A percentile compares a stretch with the other conserved stretches of the same genome.
Conservation (phyloP, 1,139 yeast species). For the Debaryomycetaceae sp. region DNA sequence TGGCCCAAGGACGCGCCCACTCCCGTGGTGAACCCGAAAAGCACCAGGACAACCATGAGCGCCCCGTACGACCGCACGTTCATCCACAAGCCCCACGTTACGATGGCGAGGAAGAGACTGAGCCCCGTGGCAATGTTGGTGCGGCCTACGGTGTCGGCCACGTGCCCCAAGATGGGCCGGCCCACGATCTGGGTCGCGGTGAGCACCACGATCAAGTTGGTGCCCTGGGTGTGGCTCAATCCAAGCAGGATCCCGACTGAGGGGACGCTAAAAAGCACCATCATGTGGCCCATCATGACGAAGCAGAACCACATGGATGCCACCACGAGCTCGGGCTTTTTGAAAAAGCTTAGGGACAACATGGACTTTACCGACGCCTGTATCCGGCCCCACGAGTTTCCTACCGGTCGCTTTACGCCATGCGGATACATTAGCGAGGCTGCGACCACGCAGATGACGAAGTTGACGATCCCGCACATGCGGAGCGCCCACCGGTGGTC, state of each 20-base stretch:
- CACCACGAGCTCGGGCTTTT: constrained; percentile 26
- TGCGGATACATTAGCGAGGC: constrained; percentile 33
- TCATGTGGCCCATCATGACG: constrained; percentile 45
- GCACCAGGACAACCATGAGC: constrained; percentile 38
- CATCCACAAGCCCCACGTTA: constrained; percentile 43
- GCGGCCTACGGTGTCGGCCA: constrained; percentile 52
- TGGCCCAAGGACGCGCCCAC: constrained; percentile 57
- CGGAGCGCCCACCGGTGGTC: constrained; percentile 59
- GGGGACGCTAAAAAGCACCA: constrained; percentile 50
- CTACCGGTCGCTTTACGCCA: constrained; percentile 14
- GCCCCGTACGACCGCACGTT: constrained; percentile 40
- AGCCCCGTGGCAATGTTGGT: constrained; percentile 33
- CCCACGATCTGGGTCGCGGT: constrained; percentile 59
- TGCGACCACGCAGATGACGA: constrained; percentile 23
- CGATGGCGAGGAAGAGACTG: constrained; percentile 20
- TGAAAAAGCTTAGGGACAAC: constrained; percentile 20
- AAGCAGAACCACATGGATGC: constrained; percentile 47
- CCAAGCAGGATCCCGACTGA: constrained; percentile 55
- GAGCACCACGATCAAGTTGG: constrained; percentile 48
- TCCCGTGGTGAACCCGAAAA: constrained; percentile 48
- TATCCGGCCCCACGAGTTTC: constrained; percentile 11
- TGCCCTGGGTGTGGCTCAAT: constrained; percentile 41
- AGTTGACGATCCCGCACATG: constrained; percentile 41
- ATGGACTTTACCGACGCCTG: constrained; percentile 11
- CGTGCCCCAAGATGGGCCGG: constrained; percentile 48